A percentile compares a stretch with the other conserved stretches of the same genome.
phyloP scores from a whole-genome alignment of 306 rosid genomes.

The Vigna radiata region DNA sequence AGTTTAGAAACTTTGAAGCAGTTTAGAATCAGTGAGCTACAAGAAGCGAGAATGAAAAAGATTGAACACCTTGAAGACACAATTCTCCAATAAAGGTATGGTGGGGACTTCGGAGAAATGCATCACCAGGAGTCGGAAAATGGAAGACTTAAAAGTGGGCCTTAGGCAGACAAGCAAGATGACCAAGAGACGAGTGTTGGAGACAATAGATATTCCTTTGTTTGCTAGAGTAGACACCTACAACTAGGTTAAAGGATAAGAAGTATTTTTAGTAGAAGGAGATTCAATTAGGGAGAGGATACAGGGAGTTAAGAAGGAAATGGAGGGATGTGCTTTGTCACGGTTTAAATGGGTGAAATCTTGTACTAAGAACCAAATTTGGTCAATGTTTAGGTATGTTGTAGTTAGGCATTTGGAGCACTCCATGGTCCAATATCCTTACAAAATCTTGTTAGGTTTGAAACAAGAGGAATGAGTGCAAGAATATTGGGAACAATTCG shows the following conservation, averaged over 20 bases:
- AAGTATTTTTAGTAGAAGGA: conserved; percentile 1
- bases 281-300: neutral
- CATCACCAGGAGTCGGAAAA: neutral
- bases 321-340: neutral
- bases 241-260: neutral
- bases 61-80: neutral
- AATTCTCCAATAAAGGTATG: neutral
- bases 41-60: neutral
- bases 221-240: neutral
- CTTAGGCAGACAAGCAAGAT: neutral
- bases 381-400: neutral
- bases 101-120: neutral
- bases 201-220: neutral
- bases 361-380: neutral
- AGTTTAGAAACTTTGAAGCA: neutral
- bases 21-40: neutral
- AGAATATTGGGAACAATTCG: neutral
- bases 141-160: neutral
- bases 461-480: neutral
- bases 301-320: neutral
- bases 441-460: neutral
- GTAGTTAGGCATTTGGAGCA: neutral
- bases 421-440: neutral
- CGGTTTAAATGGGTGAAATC: neutral
- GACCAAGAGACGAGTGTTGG: neutral